Evolutionary conservation across 148 eudicot genomes (phyloP).

Genomic region (Nepenthes mirabilis): DNA sequence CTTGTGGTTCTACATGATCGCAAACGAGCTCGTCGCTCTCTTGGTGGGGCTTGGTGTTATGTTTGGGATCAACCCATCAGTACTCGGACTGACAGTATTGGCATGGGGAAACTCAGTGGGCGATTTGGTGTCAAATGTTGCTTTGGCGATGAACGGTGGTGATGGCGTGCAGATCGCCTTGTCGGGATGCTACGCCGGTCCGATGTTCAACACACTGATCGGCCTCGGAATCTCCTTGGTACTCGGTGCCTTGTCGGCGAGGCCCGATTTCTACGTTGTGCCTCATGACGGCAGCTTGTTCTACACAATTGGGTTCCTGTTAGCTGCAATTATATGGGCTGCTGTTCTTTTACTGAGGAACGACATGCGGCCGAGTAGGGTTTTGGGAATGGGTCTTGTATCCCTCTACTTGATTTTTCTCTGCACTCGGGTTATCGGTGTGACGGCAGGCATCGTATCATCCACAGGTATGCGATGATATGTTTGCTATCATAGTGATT

Average conservation of each 20-base stretch:
- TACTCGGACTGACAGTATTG: slow-evolving; percentile 84
- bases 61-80: slow-evolving; percentile 67
- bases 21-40: slow-evolving; percentile 82
- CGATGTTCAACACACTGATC: slow-evolving; percentile 88
- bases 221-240: slow-evolving; percentile 81
- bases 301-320: slow-evolving; percentile 64
- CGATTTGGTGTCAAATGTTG: slow-evolving; percentile 74
- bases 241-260: slow-evolving; percentile 62
- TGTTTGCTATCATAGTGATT: too few relatives aligned
- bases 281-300: slow-evolving; percentile 63
- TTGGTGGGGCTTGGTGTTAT: slow-evolving; percentile 66
- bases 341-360: slow-evolving; percentile 47
- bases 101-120: slow-evolving; percentile 99
- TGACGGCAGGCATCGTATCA: slow-evolving; percentile 24
- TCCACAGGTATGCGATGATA: slow-evolving; percentile 17
- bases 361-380: slow-evolving; percentile 70
- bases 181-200: slow-evolving; percentile 95
- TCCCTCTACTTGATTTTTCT: slow-evolving; percentile 59
- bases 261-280: slow-evolving; percentile 34
- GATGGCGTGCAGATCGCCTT: slow-evolving; percentile 89
- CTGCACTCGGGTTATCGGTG: slow-evolving; percentile 26
- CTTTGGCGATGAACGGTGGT: slow-evolving; percentile 74
- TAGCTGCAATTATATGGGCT: slow-evolving; percentile 74
- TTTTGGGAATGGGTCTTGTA: slow-evolving; percentile 64
- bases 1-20: slow-evolving; percentile 93